Evolutionary conservation across 2,329 filamentous ascomycete genomes (phyloP).

Genomic region (Coleophoma crateriformis): DNA sequence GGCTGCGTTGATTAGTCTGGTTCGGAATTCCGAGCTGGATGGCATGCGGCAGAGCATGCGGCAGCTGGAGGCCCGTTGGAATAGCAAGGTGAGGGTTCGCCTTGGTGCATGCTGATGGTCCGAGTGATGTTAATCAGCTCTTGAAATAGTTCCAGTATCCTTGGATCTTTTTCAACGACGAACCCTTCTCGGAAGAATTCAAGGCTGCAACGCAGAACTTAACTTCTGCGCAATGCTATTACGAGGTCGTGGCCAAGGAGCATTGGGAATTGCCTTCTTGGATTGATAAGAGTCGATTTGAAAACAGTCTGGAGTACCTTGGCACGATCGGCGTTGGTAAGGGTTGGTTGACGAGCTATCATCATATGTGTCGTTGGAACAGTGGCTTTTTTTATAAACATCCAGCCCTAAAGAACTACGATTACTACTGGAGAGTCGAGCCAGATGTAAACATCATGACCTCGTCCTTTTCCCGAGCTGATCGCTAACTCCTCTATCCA

Average conservation of each 20-base stretch:
- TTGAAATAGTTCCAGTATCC: conserved; percentile 62
- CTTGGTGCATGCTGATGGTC: background rate
- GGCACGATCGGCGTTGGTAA: conserved; percentile 91
- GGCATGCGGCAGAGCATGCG: conserved; percentile 64
- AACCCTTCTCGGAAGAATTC: conserved; percentile 73
- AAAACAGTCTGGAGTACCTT: conserved; percentile 87
- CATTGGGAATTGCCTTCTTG: conserved; percentile 95
- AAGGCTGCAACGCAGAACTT: conserved; percentile 60
- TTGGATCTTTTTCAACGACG: conserved; percentile 84
- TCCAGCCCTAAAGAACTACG: conserved; percentile 56
- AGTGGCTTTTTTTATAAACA: conserved; percentile 78
- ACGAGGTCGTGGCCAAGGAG: conserved; percentile 71
- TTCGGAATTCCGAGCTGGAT: conserved; percentile 65
- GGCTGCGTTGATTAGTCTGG: conserved; percentile 55
- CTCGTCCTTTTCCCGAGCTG: conserved; percentile 1
- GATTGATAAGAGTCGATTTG: conserved; percentile 90
- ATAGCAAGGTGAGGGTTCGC: conserved; percentile 39
- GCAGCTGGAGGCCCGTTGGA: conserved; percentile 74
- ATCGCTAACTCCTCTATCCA: conserved; percentile 19
- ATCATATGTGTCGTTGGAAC: conserved; percentile 98
- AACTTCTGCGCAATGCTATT: conserved; percentile 66
- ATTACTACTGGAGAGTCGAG: conserved; percentile 57
- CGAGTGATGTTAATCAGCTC: background rate
- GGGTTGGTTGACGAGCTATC: conserved; percentile 90
- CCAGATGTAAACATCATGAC: conserved; percentile 40